phyloP scores from a whole-genome alignment of 1,139 yeast genomes.

The Zygosaccharomyces pseudobailii region DNA sequence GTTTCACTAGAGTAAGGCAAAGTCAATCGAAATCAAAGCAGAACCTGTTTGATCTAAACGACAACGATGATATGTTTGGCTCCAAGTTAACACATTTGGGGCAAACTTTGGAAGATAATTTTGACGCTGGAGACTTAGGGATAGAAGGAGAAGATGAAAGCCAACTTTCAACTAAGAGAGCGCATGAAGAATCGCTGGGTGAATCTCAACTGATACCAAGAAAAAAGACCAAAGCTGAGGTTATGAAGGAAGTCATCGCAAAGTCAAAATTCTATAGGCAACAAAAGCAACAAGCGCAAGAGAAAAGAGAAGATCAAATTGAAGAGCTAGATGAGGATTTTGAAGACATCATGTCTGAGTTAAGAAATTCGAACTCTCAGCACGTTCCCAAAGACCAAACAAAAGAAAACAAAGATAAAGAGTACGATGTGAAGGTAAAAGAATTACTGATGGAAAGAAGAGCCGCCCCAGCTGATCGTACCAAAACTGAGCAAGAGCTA shows the following conservation, averaged over 20 bases:
- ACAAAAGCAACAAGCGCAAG: slow-evolving; percentile 78
- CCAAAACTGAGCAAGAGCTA: slow-evolving; percentile 86
- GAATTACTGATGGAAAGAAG: slow-evolving; percentile 80
- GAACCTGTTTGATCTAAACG: slow-evolving; percentile 69
- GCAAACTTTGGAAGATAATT: slow-evolving; percentile 51
- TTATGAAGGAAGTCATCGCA: slow-evolving; percentile 94
- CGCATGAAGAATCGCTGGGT: slow-evolving; percentile 37
- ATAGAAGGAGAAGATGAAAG: slow-evolving; percentile 39
- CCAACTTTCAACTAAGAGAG: slow-evolving; percentile 20
- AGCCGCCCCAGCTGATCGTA: slow-evolving; percentile 93
- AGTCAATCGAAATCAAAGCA: slow-evolving; percentile 44
- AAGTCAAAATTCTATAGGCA: slow-evolving; percentile 87
- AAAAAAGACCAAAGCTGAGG: slow-evolving; percentile 87
- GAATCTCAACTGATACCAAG: slow-evolving; percentile 44
- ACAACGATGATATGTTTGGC: slow-evolving; percentile 49
- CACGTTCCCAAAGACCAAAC: slow-evolving; percentile 3
- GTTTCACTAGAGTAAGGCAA: slow-evolving; percentile 87
- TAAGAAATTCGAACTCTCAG: slow-evolving; percentile 31
- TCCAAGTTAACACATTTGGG: slow-evolving; percentile 77
- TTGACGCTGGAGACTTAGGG: slow-evolving; percentile 42
- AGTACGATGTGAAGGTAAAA: slow-evolving; percentile 71
- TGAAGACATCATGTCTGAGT: slow-evolving; percentile 68
- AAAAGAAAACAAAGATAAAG: slow-evolving; percentile 26
- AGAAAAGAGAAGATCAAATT: slow-evolving; percentile 64
- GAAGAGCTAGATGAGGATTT: slow-evolving; percentile 74